A percentile compares a stretch with the other conserved stretches of the same genome.
These are phyloP conservation scores for Botrytis squamosa DNA, from an alignment of 2,329 filamentous ascomycete species.

Conservation along the genomic window DNA sequence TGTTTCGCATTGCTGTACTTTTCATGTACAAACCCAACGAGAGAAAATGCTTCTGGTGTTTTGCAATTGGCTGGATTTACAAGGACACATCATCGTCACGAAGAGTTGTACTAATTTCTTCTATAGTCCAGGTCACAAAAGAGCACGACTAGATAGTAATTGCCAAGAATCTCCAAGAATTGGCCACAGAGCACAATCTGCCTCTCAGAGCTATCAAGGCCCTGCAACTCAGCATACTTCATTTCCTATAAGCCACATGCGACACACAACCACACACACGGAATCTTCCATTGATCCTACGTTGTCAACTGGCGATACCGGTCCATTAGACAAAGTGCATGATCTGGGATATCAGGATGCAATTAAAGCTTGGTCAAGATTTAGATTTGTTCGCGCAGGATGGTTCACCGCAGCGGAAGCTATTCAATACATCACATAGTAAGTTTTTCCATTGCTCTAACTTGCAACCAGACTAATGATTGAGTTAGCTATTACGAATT, in stretches of 20 bases:
- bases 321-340: constrained; percentile 36
- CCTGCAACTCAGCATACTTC: constrained; percentile 25
- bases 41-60: neutral
- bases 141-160: constrained; percentile 30
- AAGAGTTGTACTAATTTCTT: constrained; percentile 43
- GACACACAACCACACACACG: constrained; percentile 27
- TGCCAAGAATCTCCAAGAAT: constrained; percentile 34
- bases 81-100: neutral
- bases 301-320: constrained; percentile 26
- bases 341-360: constrained; percentile 65
- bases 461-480: constrained; percentile 23
- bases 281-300: constrained; percentile 35
- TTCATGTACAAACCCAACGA: constrained; percentile 37
- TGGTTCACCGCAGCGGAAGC: constrained; percentile 96
- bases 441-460: constrained; percentile 39
- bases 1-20: neutral
- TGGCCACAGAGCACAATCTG: constrained; percentile 23
- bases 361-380: constrained; percentile 82
- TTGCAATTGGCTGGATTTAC: neutral
- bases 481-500: constrained; percentile 76
- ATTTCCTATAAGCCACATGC: constrained; percentile 29
- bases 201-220: constrained; percentile 26
- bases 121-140: constrained; percentile 38
- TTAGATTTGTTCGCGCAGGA: constrained; percentile 92
- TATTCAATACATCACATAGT: constrained; percentile 92